Percentiles rank a stretch among this genome's conserved stretches.
phyloP scores from a whole-genome alignment of 129 eudicot genomes.

The Escallonia rubra region DNA sequence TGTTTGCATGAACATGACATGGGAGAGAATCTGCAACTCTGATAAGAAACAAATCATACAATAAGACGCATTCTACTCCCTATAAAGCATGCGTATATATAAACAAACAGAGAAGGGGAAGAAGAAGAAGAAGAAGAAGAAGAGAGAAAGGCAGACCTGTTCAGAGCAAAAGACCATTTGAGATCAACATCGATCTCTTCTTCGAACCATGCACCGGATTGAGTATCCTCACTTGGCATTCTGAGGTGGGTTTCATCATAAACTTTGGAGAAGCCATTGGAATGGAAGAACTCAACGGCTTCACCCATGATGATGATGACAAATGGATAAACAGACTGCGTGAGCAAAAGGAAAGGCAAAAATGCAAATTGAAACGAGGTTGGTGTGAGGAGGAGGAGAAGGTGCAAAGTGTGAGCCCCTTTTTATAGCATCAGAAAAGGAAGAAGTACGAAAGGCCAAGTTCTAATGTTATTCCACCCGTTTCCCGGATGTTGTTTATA shows the following conservation, averaged over 20 bases:
- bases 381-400: not conserved
- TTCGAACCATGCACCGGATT: conserved; percentile 54
- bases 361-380: not conserved
- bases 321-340: too few species aligned
- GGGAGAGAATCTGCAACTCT: too few species aligned
- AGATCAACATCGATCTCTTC: conserved; percentile 77
- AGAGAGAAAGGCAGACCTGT: conserved; percentile 30
- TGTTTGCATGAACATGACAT: too few species aligned
- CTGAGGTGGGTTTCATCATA: conserved; percentile 12
- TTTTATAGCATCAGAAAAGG: conserved; percentile 9
- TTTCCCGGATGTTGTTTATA: too few species aligned
- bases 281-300: conserved; percentile 28
- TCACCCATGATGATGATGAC: conserved; percentile 31
- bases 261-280: conserved; percentile 31
- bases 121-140: too few species aligned
- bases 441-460: too few species aligned
- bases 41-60: too few species aligned
- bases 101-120: too few species aligned
- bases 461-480: too few species aligned
- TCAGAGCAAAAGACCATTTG: conserved; percentile 83
- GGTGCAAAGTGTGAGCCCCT: not conserved
- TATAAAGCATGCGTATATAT: too few species aligned
- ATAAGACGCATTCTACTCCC: too few species aligned
- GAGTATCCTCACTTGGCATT: not conserved
- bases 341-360: too few species aligned